Base-by-base conservation (phyloP, 225 moss, liverwort and hornwort species). In the Asterella californica region DNA sequence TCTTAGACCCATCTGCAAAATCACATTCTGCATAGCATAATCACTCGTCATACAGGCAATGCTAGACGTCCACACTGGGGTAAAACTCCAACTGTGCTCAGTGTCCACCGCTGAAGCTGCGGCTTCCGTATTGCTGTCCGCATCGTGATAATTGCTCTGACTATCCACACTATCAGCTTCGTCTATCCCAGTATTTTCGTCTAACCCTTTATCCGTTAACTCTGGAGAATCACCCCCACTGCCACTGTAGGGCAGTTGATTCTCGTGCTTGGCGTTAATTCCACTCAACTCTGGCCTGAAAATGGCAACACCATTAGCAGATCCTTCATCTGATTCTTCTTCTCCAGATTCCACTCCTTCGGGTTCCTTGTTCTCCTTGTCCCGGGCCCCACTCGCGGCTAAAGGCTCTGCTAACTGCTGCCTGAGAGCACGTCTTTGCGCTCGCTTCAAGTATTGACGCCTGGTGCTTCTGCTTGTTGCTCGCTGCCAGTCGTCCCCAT, bases 1-100 rank as follows among this genome's bases (percentile, higher is more conserved):
- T 48, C 99, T 92, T 81, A 99, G 79, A n/a, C 99, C 99, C 88
- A 99, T 99, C 83, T 99, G 97, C 79, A 99, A 91, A 72, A 99
- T 85, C 54, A 99, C 99, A 72, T 99, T 99, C 63, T 99, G 99
- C 95, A 99, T 99, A 10, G 99, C 93, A 82, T 88, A 95, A 84
- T 99, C 99, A 62, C 87, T 90, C 72, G 99, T 99, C 80, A 90
- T 88, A 77, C 95, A 99, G 5, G 92, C 99, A 75, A 99, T 81
- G 61, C 89, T 91, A 8, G 99, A 99, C 74, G 88, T 92, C 89
- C 86, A 95, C 27, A 83, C 70, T 32, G 92, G 83, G 19, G 74
- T 81, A 55, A 72, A 53, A 38, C 45, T 83, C 79, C 72, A 79
- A 76, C 79, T 88, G 50, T 91, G 80, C 86, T 90, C 93, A 76